Base-by-base conservation (phyloP, 306 rosid species). In the Trifolium pratense region DNA sequence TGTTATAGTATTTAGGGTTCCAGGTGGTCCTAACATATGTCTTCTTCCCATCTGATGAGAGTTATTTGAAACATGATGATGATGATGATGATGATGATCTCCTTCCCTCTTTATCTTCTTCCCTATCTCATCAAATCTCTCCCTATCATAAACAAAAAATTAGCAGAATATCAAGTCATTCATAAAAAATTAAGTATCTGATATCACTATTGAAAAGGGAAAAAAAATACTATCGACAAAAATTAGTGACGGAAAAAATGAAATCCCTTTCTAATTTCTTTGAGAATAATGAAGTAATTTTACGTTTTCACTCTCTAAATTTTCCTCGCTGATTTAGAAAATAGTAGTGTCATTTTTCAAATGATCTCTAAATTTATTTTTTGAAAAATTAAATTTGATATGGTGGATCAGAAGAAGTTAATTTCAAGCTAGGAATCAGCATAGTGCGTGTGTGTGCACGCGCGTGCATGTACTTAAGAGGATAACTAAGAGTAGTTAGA, bases 1-100 rank as follows among this genome's bases (percentile, higher is more conserved):
- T 1, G 98, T 94, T 17, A 91, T 87, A 16, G 97, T 89, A 63
- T 94, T 94, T 80, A 93, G 84, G 84, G 90, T 87, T 87, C 98
- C 98, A 0, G 88, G 85, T 25, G 89, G 91, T 14, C 98, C 93
- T 83, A 89, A 72, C 91, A 89, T 84, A 52, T 91, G 86, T 73
- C 91, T 91, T 86, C 96, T 90, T 75, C 94, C 88, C 91, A 90
- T 88, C 21, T 71, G 88, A 53, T 83, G 81, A 36, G 86, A 70
- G 49, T 14, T 11, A 56, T 56, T 56, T 11, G 32, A 25, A 56
- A 21, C 62, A 56, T 56, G 8, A 1, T 18, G 21, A 49, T 49
- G 59, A 51, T 58, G 89, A 80, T 58, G n/a, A 56, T 56, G 8
- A 1, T 18, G 65, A 66, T 83, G 93, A 83, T 84, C 89, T 72